A percentile compares a stretch with the other conserved stretches of the same genome.
Conservation (phyloP, 148 eudicot species). For the Camellia granthamiana region DNA sequence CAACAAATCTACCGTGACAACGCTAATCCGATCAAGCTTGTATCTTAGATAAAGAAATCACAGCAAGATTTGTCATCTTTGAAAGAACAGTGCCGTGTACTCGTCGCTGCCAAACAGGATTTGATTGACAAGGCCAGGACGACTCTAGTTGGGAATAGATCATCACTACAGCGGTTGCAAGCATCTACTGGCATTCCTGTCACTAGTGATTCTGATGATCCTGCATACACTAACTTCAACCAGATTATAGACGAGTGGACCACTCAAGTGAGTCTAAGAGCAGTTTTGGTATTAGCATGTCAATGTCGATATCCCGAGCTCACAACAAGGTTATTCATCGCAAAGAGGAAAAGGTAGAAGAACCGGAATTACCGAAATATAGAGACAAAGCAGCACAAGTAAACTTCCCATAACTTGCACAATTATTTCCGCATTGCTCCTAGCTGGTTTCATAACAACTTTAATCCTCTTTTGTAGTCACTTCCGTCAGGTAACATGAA, state of each 20-base stretch:
- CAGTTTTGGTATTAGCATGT: conserved; percentile 11
- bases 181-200: conserved; percentile 44
- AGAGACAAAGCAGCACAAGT: too few relatives aligned
- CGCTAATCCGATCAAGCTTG: conserved; percentile 86
- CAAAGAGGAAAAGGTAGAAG: too few relatives aligned
- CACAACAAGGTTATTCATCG: too few relatives aligned
- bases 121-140: conserved; percentile 86
- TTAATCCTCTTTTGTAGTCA: too few relatives aligned
- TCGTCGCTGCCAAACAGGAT: conserved; percentile 86
- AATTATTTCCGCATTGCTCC: too few relatives aligned
- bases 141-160: conserved; percentile 67
- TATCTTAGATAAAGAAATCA: conserved; percentile 66
- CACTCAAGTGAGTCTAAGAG: conserved; percentile 48
- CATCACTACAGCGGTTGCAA: conserved; percentile 68
- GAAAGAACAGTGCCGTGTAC: conserved; percentile 80
- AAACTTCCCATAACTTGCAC: too few relatives aligned
- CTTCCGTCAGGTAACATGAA: too few relatives aligned
- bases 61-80: conserved; percentile 67
- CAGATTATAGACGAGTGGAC: conserved; percentile 81
- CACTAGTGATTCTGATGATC: conserved; percentile 60
- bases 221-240: conserved; percentile 64
- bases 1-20: conserved; percentile 63
- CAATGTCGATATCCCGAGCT: too few relatives aligned
- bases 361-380: too few relatives aligned
- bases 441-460: too few relatives aligned